A percentile compares a stretch with the other conserved stretches of the same genome.
Evolutionary conservation across 2,329 filamentous ascomycete genomes (phyloP).

Genomic region (Penicillium sp.): DNA sequence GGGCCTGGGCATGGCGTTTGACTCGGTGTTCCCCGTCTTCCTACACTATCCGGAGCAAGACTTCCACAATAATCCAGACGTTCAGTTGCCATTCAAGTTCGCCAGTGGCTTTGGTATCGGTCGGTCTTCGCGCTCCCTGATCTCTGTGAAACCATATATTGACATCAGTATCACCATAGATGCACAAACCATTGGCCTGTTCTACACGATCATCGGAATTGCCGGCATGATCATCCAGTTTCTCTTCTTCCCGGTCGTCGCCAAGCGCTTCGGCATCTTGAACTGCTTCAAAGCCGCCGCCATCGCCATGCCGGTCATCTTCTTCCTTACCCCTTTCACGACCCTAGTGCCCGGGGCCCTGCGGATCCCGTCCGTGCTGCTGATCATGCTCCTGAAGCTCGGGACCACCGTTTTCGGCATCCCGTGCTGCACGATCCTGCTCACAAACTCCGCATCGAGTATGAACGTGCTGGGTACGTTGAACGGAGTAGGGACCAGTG

Average conservation of each 20-base stretch:
- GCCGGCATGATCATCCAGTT: constrained; percentile 81
- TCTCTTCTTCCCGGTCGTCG: constrained; percentile 73
- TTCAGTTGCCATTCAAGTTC: constrained; percentile 74
- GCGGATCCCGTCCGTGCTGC: constrained; percentile 61
- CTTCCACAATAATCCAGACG: constrained; percentile 53
- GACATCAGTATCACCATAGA: constrained; percentile 49
- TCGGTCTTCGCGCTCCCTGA: constrained; percentile 18
- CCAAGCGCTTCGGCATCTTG: constrained; percentile 69
- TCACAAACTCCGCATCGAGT: constrained; percentile 80
- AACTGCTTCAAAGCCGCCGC: constrained; percentile 68
- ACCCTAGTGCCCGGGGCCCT: constrained; percentile 55
- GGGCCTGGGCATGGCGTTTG: constrained; percentile 77
- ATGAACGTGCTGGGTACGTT: constrained; percentile 78
- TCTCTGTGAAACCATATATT: background rate
- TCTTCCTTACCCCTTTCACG: constrained; percentile 78
- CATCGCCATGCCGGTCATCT: constrained; percentile 68
- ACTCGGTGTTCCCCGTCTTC: constrained; percentile 85
- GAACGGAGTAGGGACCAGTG: constrained; percentile 84
- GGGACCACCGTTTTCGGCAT: constrained; percentile 79
- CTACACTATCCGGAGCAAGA: constrained; percentile 68
- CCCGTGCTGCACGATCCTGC: constrained; percentile 81
- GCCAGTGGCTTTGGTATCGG: constrained; percentile 72
- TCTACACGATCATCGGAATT: constrained; percentile 81
- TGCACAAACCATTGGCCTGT: constrained; percentile 72
- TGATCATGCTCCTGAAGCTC: constrained; percentile 70